A percentile compares a stretch with the other conserved stretches of the same genome.
Evolutionary conservation across 2,329 filamentous ascomycete genomes (phyloP).

Genomic region (Apiospora arundinis): DNA sequence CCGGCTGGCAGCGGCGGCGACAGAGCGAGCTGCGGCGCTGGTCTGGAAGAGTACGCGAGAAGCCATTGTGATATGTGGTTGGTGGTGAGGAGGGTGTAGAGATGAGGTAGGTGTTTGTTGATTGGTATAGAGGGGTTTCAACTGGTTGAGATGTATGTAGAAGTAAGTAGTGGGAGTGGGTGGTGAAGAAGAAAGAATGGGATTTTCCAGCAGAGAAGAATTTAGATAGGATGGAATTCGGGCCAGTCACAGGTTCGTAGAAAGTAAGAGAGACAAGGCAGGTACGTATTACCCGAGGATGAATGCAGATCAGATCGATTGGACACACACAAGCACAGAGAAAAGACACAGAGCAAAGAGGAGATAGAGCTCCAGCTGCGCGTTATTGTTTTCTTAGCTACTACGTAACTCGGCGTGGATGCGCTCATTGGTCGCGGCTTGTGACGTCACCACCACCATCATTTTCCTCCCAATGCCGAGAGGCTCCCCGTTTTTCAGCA

Average conservation of each 20-base stretch:
- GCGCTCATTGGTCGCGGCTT: slow-evolving; percentile 11
- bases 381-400: slow-evolving; percentile 5
- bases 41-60: slow-evolving; percentile 24
- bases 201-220: slow-evolving; percentile 1
- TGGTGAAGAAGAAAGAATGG: neutral
- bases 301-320: neutral
- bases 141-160: neutral
- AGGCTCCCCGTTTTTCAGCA: neutral
- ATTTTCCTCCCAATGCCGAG: slow-evolving; percentile 8
- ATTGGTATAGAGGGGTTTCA: neutral
- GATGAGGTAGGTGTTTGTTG: neutral
- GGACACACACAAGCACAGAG: neutral
- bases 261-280: neutral
- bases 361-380: neutral
- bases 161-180: neutral
- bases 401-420: slow-evolving; percentile 15
- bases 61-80: slow-evolving; percentile 23
- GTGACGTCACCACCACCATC: slow-evolving; percentile 20
- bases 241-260: slow-evolving; percentile 7
- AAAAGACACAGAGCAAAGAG: neutral
- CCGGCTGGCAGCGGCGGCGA: slow-evolving; percentile 24
- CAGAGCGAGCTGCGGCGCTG: slow-evolving; percentile 23
- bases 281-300: slow-evolving; percentile 17
- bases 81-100: neutral
- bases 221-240: neutral